phyloP scores from a whole-genome alignment of 169 alveolate genomes.

The Perkinsus chesapeaki region DNA sequence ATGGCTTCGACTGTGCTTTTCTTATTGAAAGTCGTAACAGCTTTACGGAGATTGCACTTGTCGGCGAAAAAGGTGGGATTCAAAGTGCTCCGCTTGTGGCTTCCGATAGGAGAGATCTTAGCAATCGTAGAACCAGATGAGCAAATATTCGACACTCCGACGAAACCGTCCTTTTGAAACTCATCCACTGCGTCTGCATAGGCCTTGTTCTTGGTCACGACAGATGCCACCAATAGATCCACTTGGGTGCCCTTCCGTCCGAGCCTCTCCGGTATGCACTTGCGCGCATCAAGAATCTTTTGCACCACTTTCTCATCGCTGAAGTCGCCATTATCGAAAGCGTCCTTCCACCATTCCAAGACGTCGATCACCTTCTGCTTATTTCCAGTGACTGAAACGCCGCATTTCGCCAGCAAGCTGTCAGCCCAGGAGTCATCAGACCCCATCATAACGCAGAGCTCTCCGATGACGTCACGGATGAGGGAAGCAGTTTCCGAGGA shows the following conservation, averaged over 20 bases:
- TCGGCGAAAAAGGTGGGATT: background rate
- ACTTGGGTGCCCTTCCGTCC: too few relatives aligned
- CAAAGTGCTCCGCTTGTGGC: background rate
- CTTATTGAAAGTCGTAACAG: background rate
- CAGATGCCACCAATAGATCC: too few relatives aligned
- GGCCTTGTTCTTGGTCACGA: too few relatives aligned
- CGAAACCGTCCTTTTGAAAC: too few relatives aligned
- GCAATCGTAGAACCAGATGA: background rate
- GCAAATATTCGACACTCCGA: background rate
- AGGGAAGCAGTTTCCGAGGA: background rate
- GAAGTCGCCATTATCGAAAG: background rate
- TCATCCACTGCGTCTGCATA: too few relatives aligned
- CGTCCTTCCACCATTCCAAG: background rate
- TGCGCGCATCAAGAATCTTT: background rate
- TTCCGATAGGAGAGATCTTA: background rate
- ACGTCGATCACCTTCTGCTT: background rate
- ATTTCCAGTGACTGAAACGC: background rate
- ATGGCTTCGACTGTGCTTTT: background rate
- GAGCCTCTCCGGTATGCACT: background rate
- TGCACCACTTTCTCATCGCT: background rate
- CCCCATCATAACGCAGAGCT: background rate
- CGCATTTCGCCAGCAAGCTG: background rate
- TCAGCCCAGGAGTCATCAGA: background rate
- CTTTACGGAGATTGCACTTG: background rate
- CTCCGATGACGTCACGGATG: background rate